Conservation (phyloP, 108 stramenopile genomes). For the Licmophora abbreviata region DNA sequence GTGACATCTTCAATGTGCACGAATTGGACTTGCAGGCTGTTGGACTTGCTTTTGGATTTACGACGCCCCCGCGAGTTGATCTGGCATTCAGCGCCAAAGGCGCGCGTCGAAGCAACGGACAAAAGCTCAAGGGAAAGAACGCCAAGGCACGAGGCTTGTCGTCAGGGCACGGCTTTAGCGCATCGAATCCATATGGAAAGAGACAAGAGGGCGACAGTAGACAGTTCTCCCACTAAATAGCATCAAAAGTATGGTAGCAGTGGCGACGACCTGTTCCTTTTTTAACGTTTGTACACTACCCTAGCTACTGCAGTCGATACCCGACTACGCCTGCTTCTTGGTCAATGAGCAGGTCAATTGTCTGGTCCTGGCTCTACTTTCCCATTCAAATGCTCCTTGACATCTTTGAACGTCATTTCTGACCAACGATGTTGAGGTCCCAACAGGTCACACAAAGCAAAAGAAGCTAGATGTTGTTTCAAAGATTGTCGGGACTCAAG, state of each 20-base stretch:
- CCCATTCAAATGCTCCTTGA: not conserved
- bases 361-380: not conserved
- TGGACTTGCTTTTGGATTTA: constrained; percentile 94
- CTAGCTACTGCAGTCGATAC: no score
- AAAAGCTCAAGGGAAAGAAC: constrained; percentile 33
- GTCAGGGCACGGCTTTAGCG: constrained; percentile 90
- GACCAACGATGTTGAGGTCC: constrained; percentile 3
- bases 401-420: constrained; percentile 3
- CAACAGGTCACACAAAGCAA: constrained; percentile 12
- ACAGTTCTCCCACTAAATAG: constrained; percentile 82
- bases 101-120: constrained; percentile 40
- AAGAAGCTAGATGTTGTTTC: constrained; percentile 17
- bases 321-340: no score
- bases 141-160: constrained; percentile 12
- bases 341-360: no score
- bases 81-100: constrained; percentile 85
- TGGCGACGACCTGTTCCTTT: no score
- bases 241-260: no score
- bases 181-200: constrained; percentile 94
- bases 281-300: no score
- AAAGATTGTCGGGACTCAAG: constrained; percentile 10
- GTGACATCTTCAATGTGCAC: constrained; percentile 98
- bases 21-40: constrained; percentile 92
- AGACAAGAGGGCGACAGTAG: constrained; percentile 72
- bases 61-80: constrained; percentile 94